Evolutionary conservation across 257 asterid genomes (phyloP), one percentile per base, ranked within the genome.

Genomic region (Echites panduratus): DNA sequence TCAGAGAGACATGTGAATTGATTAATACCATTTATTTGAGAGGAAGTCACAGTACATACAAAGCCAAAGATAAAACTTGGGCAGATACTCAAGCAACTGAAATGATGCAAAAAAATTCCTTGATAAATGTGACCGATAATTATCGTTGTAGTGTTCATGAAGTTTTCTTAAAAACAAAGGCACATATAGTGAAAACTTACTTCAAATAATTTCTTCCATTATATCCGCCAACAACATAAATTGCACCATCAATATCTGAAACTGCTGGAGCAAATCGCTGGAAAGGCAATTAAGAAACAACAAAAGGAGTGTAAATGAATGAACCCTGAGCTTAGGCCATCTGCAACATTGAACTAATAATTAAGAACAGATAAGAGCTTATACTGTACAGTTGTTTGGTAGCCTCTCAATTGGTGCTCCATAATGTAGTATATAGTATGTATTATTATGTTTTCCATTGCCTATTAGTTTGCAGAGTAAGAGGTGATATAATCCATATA

Each of bases 201-300:
- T 86, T 88, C 77, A 84, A 67, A 78, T 86, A 88, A 68, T 81
- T 66, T 44, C 32, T 75, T 77, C 95, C 95, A 77, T 89, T 84
- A 73, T 67, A 88, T 41, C 97, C 96, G 66, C 97, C 96, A 75
- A 77, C 75, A 66, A 84, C 96, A 72, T 89, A 89, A 63, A 91
- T 54, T 32, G 88, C 84, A 66, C 88, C 90, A 68, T 86, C 79
- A 57, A 85, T 74, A 44, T 80, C 81, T 74, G 82, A 80, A 29
- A 89, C 88, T 26, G 88, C 89, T 44, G 87, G 83, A 64, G 85
- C 79, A 76, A 79, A 81, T 71, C 95, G 89, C 96, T 88, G 83
- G 73, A 77, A 26, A 61, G 32, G 3, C 40, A 69, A 73, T 63
- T 56, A 62, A 41, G 64, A 70, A 70, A 45, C 2, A 32, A 32